These are phyloP conservation scores for Aureobasidium vineae DNA, from an alignment of 2,329 filamentous ascomycete species.

Conservation along the genomic window DNA sequence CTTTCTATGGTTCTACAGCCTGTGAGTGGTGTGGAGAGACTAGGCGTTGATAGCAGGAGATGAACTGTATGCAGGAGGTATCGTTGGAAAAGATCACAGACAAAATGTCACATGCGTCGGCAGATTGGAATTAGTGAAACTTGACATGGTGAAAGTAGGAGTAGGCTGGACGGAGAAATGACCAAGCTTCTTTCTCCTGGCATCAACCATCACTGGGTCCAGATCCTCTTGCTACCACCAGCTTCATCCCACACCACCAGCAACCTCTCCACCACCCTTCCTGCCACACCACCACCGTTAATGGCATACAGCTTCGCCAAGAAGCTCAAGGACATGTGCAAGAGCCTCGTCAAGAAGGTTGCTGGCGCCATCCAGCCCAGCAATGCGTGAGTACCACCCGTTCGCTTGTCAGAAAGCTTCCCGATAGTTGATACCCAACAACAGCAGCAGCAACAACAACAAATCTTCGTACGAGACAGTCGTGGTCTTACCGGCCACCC, in stretches of 20 bases:
- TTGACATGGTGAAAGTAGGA: neutral
- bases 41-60: no score
- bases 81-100: no score
- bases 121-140: no score
- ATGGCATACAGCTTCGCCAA: neutral
- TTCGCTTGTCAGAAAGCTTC: neutral
- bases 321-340: neutral
- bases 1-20: no score
- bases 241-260: neutral
- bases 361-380: neutral
- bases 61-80: no score
- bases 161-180: neutral
- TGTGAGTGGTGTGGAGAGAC: no score
- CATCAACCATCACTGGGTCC: neutral
- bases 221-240: neutral
- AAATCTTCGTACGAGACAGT: neutral
- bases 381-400: neutral
- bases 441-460: neutral
- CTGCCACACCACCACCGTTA: neutral
- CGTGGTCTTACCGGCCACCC: neutral
- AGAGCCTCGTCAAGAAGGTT: neutral
- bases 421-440: no score
- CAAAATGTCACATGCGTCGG: no score
- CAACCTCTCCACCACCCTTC: neutral
- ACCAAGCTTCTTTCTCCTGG: no score